Evolutionary conservation across 148 eudicot species (phyloP).

Genomic region (Chenopodium quinoa): DNA sequence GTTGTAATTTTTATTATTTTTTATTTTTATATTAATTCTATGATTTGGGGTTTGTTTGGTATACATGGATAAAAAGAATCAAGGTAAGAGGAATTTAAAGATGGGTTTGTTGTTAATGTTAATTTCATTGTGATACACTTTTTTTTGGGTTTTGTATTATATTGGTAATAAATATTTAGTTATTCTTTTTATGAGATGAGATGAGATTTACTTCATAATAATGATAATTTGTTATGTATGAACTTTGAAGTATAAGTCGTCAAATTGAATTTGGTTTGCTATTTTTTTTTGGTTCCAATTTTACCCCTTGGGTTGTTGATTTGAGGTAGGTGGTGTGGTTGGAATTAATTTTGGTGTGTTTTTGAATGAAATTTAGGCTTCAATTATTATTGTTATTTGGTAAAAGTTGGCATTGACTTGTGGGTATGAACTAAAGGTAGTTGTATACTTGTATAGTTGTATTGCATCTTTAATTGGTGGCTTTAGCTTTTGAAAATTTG

Average conservation of each 20-base stretch:
- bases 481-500: constrained; percentile 10
- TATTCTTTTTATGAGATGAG: neutral
- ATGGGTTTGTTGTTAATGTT: constrained; percentile 4
- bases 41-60: constrained; percentile 33
- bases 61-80: constrained; percentile 22
- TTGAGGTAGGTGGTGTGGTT: neutral
- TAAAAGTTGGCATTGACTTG: constrained; percentile 23
- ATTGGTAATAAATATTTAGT: neutral
- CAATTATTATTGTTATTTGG: neutral
- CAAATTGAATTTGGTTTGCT: neutral
- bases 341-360: neutral
- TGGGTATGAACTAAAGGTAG: neutral
- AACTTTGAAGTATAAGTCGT: neutral
- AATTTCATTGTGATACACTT: neutral
- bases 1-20: constrained; percentile 24
- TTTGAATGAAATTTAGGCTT: neutral
- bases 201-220: neutral
- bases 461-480: neutral
- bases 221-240: neutral
- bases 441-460: neutral
- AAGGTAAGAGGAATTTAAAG: constrained; percentile 10
- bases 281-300: neutral
- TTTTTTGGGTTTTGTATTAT: neutral
- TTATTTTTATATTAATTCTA: neutral
- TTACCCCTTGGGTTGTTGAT: neutral